Conservation (phyloP, 768 basidiomycete species). For the Multifurca ochricompacta region DNA sequence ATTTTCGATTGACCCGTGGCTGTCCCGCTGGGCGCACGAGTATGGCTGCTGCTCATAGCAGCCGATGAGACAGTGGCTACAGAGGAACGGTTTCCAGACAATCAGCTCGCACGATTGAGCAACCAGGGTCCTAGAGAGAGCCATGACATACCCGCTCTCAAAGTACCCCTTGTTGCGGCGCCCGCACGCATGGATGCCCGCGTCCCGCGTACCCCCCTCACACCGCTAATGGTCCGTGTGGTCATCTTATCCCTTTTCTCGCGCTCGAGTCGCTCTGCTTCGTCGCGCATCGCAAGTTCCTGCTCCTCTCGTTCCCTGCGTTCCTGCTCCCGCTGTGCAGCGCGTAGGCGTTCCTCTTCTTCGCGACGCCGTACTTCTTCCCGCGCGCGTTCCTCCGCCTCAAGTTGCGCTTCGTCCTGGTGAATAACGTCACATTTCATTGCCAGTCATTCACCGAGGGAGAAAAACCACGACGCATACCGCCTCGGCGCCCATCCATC, state of each 20-base stretch:
- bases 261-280: conserved; percentile 36
- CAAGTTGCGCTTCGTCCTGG: conserved; percentile 54
- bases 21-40: conserved; percentile 1
- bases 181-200: conserved; percentile 52
- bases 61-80: neutral
- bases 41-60: neutral
- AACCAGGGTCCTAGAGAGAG: neutral
- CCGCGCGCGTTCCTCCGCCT: conserved; percentile 35
- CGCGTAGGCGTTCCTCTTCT: conserved; percentile 28
- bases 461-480: conserved; percentile 35
- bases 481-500: conserved; percentile 66
- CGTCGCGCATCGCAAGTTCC: conserved; percentile 37
- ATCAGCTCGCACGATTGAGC: neutral
- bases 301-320: conserved; percentile 43
- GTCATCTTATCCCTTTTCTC: conserved; percentile 36
- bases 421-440: neutral
- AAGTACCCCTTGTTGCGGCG: conserved; percentile 5
- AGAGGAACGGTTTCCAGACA: neutral
- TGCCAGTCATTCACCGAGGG: neutral
- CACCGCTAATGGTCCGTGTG: conserved; percentile 38
- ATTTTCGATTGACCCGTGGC: conserved; percentile 5
- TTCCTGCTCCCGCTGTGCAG: conserved; percentile 36
- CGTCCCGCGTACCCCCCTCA: conserved; percentile 67
- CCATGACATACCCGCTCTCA: conserved; percentile 9
- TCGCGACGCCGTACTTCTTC: conserved; percentile 34